Conservation (phyloP, 73 alveolate species). For the Diophrys appendiculata region DNA sequence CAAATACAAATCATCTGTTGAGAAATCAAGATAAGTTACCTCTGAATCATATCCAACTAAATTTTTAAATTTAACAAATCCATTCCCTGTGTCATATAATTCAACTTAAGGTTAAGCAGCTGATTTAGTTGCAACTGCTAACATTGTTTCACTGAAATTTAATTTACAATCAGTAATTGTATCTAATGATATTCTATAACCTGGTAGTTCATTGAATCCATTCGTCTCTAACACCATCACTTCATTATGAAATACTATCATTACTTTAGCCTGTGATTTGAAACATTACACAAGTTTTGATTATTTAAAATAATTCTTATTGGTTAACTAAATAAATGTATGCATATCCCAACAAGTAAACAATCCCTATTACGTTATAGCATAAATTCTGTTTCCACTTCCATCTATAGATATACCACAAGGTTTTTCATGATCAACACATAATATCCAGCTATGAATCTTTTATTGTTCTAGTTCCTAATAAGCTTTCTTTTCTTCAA, state of each 20-base stretch:
- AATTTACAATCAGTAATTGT: conserved; percentile 61
- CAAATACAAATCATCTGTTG: conserved; percentile 77
- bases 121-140: conserved; percentile 72
- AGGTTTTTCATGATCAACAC: conserved; percentile 81
- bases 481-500: conserved; percentile 6
- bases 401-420: conserved; percentile 61
- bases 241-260: conserved; percentile 79
- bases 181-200: conserved; percentile 32
- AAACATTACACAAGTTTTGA: conserved; percentile 67
- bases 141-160: conserved; percentile 50
- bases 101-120: conserved; percentile 77
- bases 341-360: conserved; percentile 79
- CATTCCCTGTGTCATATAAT: conserved; percentile 64
- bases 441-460: conserved; percentile 60
- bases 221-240: conserved; percentile 49
- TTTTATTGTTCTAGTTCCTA: conserved; percentile 11
- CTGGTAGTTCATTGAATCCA: conserved; percentile 51
- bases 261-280: conserved; percentile 67
- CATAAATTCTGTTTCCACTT: conserved; percentile 51
- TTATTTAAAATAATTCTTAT: conserved; percentile 58
- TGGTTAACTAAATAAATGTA: conserved; percentile 58
- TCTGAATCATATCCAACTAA: conserved; percentile 66
- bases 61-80: conserved; percentile 64
- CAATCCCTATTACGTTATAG: conserved; percentile 70
- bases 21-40: conserved; percentile 79